Percentiles rank a stretch among this genome's conserved stretches.
Conservation (phyloP, 2,329 filamentous ascomycete species). For the Sordariomycetes sp. region DNA sequence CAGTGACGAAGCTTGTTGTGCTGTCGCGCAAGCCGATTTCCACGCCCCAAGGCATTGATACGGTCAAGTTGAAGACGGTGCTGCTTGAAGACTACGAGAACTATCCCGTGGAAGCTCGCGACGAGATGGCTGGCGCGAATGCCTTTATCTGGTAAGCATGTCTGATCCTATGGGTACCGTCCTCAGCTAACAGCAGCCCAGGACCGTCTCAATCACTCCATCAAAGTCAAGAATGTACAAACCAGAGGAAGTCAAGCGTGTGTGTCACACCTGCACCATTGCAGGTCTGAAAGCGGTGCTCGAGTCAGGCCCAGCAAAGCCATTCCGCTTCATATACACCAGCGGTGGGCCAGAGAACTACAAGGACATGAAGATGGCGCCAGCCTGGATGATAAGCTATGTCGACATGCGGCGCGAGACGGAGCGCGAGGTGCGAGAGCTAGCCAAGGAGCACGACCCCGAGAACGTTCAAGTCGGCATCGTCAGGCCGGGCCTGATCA, state of each 20-base stretch:
- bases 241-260: slow-evolving; percentile 24
- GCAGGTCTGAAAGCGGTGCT: slow-evolving; percentile 23
- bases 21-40: slow-evolving; percentile 24
- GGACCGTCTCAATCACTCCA: slow-evolving; percentile 34
- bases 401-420: slow-evolving; percentile 36
- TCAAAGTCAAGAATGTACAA: slow-evolving; percentile 16
- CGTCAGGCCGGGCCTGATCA: slow-evolving; percentile 33
- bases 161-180: not conserved
- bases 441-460: slow-evolving; percentile 25
- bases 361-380: slow-evolving; percentile 20
- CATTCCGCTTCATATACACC: slow-evolving; percentile 35
- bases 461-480: slow-evolving; percentile 26
- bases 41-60: slow-evolving; percentile 15
- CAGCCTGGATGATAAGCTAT: slow-evolving; percentile 26
- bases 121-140: slow-evolving; percentile 27
- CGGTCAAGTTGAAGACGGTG: slow-evolving; percentile 28
- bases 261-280: slow-evolving; percentile 27
- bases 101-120: slow-evolving; percentile 28
- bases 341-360: slow-evolving; percentile 34
- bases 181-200: not conserved
- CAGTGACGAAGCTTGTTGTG: slow-evolving; percentile 26
- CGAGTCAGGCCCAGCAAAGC: slow-evolving; percentile 14
- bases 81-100: slow-evolving; percentile 27
- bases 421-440: slow-evolving; percentile 31
- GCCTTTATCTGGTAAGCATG: slow-evolving; percentile 30